A percentile compares a stretch with the other conserved stretches of the same genome.
These are phyloP conservation scores for Boletus fagicola DNA, from an alignment of 768 basidiomycete genomes.

Conservation along the genomic window DNA sequence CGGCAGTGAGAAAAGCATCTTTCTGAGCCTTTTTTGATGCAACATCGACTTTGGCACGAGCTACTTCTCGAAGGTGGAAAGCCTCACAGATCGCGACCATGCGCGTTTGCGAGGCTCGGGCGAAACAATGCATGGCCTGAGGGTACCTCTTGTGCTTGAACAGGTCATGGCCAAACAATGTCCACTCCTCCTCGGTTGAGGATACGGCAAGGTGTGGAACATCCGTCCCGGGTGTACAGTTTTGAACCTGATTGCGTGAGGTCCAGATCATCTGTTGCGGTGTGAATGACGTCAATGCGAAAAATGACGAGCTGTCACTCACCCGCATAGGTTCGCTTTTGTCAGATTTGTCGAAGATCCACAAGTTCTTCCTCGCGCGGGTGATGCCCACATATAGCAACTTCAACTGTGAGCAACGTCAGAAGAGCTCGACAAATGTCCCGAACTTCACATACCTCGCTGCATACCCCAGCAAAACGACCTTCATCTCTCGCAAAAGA, in stretches of 20 bases:
- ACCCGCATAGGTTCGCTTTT: constrained; percentile 58
- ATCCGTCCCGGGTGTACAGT: constrained; percentile 46
- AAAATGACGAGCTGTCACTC: not conserved
- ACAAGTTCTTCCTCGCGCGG: constrained; percentile 37
- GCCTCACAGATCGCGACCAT: constrained; percentile 50
- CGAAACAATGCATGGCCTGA: constrained; percentile 37
- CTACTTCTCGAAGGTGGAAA: constrained; percentile 53
- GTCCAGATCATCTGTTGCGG: constrained; percentile 50
- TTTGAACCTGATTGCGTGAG: constrained; percentile 43
- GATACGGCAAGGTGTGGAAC: constrained; percentile 54
- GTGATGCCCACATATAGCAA: constrained; percentile 71
- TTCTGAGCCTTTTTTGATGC: constrained; percentile 23
- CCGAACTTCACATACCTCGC: constrained; percentile 43
- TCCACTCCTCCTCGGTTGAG: constrained; percentile 51
- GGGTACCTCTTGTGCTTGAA: constrained; percentile 42
- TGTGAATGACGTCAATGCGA: not conserved
- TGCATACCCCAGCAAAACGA: constrained; percentile 55
- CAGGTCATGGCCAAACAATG: constrained; percentile 36
- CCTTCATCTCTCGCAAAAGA: constrained; percentile 43
- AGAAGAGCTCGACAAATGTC: not conserved
- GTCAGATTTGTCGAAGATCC: too few relatives aligned
- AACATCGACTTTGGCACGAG: constrained; percentile 35
- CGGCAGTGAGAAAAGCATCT: constrained; percentile 45
- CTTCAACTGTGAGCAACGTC: constrained; percentile 48
- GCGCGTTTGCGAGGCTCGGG: constrained; percentile 41